Evolutionary conservation across 805 yeast genomes (phyloP).

Genomic region (Ogataea methanolica): DNA sequence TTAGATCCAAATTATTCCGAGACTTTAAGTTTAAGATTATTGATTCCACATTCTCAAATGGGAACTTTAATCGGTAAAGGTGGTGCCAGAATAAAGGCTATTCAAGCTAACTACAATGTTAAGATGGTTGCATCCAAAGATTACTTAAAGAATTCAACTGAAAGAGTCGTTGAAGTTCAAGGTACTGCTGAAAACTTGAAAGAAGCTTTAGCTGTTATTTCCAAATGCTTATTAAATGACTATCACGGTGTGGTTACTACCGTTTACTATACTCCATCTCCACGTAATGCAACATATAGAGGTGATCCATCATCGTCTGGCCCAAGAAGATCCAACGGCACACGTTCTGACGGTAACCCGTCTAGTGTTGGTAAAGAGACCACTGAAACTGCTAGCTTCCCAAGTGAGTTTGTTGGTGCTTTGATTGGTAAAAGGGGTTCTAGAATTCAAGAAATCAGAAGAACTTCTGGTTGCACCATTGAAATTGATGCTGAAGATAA

Average conservation of each 20-base stretch:
- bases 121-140: slow-evolving; percentile 87
- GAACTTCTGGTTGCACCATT: slow-evolving; percentile 72
- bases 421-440: slow-evolving; percentile 83
- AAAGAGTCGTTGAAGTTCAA: slow-evolving; percentile 82
- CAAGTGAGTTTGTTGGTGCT: slow-evolving; percentile 84
- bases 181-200: slow-evolving; percentile 66
- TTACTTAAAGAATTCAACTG: slow-evolving; percentile 74
- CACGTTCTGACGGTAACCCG: slow-evolving; percentile 2
- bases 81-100: slow-evolving; percentile 74
- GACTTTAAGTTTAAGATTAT: slow-evolving; percentile 56
- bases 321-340: slow-evolving; percentile 5
- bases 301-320: slow-evolving; percentile 5
- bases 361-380: slow-evolving; percentile 22
- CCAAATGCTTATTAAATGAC: slow-evolving; percentile 72
- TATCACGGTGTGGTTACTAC: slow-evolving; percentile 63
- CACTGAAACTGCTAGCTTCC: slow-evolving; percentile 51
- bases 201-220: slow-evolving; percentile 51
- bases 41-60: slow-evolving; percentile 81
- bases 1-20: slow-evolving; percentile 50
- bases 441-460: slow-evolving; percentile 81
- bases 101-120: slow-evolving; percentile 64
- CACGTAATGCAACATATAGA: slow-evolving; percentile 16
- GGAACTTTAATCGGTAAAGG: slow-evolving; percentile 85
- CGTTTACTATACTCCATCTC: slow-evolving; percentile 55
- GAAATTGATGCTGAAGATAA: slow-evolving; percentile 68